Evolutionary conservation across 2,329 filamentous ascomycete genomes (phyloP).

Genomic region (Leptographium procerum): DNA sequence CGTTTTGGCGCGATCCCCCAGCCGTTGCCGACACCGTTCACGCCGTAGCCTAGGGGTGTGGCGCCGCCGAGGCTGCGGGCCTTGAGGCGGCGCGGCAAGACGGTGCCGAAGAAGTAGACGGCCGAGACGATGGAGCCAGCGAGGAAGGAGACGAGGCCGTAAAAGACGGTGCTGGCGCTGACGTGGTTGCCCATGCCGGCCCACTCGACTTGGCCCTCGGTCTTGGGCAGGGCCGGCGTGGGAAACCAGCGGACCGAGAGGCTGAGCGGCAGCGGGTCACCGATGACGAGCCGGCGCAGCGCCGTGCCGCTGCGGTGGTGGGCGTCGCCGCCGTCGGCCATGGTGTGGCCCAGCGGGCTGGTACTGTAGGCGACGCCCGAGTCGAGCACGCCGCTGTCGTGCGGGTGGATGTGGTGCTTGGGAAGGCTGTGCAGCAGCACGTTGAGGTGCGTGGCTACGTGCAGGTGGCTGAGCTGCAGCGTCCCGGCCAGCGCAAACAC

Average conservation of each 20-base stretch:
- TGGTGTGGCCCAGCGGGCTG: slow-evolving; percentile 53
- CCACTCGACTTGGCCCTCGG: slow-evolving; percentile 55
- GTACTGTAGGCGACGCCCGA: slow-evolving; percentile 81
- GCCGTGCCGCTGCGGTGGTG: slow-evolving; percentile 14
- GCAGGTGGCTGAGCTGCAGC: slow-evolving; percentile 77
- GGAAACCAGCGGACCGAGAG: slow-evolving; percentile 85
- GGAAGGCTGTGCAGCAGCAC: slow-evolving; percentile 66
- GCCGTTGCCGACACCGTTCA: slow-evolving; percentile 42
- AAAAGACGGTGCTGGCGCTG: slow-evolving; percentile 52
- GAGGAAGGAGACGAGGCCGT: slow-evolving; percentile 46
- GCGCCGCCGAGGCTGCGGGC: slow-evolving; percentile 42
- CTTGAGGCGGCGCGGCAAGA: slow-evolving; percentile 42
- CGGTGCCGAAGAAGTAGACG: slow-evolving; percentile 49
- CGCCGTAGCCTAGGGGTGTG: slow-evolving; percentile 45
- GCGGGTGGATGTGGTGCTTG: slow-evolving; percentile 50
- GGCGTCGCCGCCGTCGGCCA: slow-evolving; percentile 23
- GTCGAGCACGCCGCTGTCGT: slow-evolving; percentile 68
- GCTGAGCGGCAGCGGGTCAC: slow-evolving; percentile 66
- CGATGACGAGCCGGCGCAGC: slow-evolving; percentile 65
- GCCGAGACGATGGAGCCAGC: slow-evolving; percentile 42
- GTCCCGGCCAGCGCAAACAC: slow-evolving; percentile 85
- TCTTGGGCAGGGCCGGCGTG: slow-evolving; percentile 56
- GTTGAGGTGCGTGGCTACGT: slow-evolving; percentile 83
- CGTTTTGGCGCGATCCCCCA: slow-evolving; percentile 47
- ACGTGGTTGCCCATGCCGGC: slow-evolving; percentile 52